A percentile compares a stretch with the other conserved stretches of the same genome.
Conservation (phyloP, 2,329 filamentous ascomycete species). For the Colletotrichum nymphaeae region DNA sequence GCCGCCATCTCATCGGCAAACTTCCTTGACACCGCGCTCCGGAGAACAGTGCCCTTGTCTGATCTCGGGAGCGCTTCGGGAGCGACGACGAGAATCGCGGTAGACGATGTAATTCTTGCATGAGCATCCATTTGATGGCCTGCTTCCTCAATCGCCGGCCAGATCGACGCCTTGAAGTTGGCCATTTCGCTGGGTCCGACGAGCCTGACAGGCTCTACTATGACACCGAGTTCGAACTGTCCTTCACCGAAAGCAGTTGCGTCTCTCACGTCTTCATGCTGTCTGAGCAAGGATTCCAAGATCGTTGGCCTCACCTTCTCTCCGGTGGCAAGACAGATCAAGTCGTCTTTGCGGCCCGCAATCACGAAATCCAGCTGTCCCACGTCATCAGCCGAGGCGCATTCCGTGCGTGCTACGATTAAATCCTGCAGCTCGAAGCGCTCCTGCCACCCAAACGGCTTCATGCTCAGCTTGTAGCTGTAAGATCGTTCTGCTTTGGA, state of each 20-base stretch:
- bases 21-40: constrained; percentile 38
- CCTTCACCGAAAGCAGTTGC: constrained; percentile 39
- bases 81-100: constrained; percentile 38
- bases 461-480: constrained; percentile 33
- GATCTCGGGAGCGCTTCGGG: constrained; percentile 35
- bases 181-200: constrained; percentile 2
- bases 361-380: not conserved
- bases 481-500: constrained; percentile 37
- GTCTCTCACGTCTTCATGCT: constrained; percentile 35
- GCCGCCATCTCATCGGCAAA: constrained; percentile 38
- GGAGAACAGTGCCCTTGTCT: constrained; percentile 40
- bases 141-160: constrained; percentile 35
- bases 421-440: too few relatives aligned
- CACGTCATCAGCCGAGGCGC: too few relatives aligned
- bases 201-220: constrained; percentile 37
- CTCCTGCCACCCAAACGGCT: not conserved
- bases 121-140: constrained; percentile 38
- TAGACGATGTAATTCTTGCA: constrained; percentile 36
- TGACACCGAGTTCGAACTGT: constrained; percentile 39
- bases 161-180: constrained; percentile 36
- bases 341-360: constrained; percentile 48
- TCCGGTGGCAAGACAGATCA: constrained; percentile 41
- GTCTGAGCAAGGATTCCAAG: constrained; percentile 37
- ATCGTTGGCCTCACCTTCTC: constrained; percentile 41
- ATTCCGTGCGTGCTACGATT: too few relatives aligned